Evolutionary conservation across 1,284 basidiomycete species (phyloP).

Genomic region (Papiliotrema flavescens): DNA sequence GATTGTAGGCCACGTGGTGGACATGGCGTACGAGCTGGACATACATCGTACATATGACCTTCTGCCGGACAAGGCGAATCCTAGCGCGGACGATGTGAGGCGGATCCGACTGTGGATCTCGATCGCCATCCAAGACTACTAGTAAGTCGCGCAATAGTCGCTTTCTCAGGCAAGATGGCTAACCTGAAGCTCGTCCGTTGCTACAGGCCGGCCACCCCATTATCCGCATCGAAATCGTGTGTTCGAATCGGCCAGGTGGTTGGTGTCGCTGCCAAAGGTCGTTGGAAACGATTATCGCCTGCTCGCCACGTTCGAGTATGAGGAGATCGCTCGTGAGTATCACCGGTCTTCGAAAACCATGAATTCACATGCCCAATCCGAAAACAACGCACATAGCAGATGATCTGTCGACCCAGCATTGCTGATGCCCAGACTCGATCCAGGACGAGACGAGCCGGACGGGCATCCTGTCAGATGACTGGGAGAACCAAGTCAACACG

Average conservation of each 20-base stretch:
- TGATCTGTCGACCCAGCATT: too few species aligned
- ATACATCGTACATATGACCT: slow-evolving; percentile 1
- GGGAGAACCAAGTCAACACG: slow-evolving; percentile 1
- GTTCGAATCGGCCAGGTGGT: background rate
- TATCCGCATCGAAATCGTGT: slow-evolving; percentile 1
- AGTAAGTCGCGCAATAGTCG: background rate
- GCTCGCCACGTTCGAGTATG: slow-evolving; percentile 2
- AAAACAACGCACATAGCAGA: too few species aligned
- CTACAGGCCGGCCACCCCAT: slow-evolving; percentile 3
- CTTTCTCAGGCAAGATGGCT: background rate
- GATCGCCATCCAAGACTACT: slow-evolving; percentile 3
- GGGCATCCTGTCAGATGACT: background rate
- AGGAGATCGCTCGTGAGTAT: slow-evolving; percentile 6
- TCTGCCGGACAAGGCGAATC: background rate
- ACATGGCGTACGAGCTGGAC: slow-evolving; percentile 7
- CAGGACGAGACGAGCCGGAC: background rate
- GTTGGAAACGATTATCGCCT: background rate
- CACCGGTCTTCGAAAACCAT: background rate
- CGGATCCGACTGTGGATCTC: slow-evolving; percentile 2
- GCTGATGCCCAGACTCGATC: slow-evolving; percentile 1
- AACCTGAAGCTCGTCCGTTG: background rate
- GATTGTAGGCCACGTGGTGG: slow-evolving; percentile 5
- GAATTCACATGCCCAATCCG: too few species aligned
- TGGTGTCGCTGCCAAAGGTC: background rate
- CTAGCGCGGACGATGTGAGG: background rate